Evolutionary conservation across 148 eudicot species (phyloP), one percentile per base, ranked within the genome.

Genomic region (Cornus suecica): DNA sequence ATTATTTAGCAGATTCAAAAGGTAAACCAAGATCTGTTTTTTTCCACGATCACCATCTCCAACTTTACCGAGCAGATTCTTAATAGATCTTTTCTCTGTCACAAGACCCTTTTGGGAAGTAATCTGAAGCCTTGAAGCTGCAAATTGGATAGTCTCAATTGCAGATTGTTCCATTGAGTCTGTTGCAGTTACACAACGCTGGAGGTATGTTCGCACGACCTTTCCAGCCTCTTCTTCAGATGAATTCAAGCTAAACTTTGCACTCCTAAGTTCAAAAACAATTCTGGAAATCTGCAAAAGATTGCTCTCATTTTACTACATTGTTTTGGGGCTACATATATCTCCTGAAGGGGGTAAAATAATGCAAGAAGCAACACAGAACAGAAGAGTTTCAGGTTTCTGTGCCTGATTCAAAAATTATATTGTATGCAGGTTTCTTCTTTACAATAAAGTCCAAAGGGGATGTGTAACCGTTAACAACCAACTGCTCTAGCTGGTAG

Each of bases 71-170:
- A 83, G 85, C 25, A 79, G 79, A 73, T 71, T 86, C 65, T 69
- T 80, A 68, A 86, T 80, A 58, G 87, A 81, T 78, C 89, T 78
- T 80, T 72, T 82, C 76, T 86, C 89, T 24, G 76, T 75, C 75
- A 86, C 34, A 10, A 86, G 77, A 72, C 77, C 77, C 63, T 70
- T 84, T 41, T 71, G 82, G 74, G 89, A 81, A 51, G 89, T 74
- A 31, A 86, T 84, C 8, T 71, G 71, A 60, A 86, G 87, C 58
- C 71, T 80, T 66, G 51, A 58, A 48, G 80, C 67, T 32, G 81
- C 85, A 61, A 78, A 64, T 24, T 68, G 81, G 27, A 84, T 74
- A 56, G 76, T 76, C 66, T 76, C 71, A 61, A 82, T 32, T 31
- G 84, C 72, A 58, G 73, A 23, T 54, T 82, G 77, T 25, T 86